These are phyloP conservation scores for Camellia lanceoleosa DNA, from an alignment of 148 eudicot genomes.

Conservation along the genomic window DNA sequence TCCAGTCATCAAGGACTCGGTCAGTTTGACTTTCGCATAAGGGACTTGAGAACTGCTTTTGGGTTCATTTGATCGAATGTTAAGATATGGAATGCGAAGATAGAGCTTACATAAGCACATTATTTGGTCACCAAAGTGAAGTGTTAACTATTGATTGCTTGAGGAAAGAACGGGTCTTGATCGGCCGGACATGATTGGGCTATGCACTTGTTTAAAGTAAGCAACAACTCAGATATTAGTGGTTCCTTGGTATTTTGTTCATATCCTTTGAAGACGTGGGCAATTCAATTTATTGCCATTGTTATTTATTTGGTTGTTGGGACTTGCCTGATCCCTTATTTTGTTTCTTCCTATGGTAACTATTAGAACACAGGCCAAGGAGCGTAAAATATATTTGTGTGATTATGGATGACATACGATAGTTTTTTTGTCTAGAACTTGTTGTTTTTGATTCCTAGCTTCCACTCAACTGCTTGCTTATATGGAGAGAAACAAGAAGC, in stretches of 20 bases:
- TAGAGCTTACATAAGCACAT: slow-evolving; percentile 63
- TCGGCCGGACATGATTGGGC: too few relatives aligned
- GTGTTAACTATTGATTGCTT: slow-evolving; percentile 81
- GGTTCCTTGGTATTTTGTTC: neutral
- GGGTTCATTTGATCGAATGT: slow-evolving; percentile 82
- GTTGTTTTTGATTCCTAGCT: neutral
- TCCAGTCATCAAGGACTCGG: slow-evolving; percentile 76
- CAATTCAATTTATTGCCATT: neutral
- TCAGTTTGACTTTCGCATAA: slow-evolving; percentile 87
- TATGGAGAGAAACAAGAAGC: too few relatives aligned
- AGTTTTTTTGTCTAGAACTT: neutral
- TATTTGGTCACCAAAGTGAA: slow-evolving; percentile 92
- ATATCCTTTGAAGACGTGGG: neutral
- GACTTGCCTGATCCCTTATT: too few relatives aligned
- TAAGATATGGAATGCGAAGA: slow-evolving; percentile 94
- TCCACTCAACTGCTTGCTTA: too few relatives aligned
- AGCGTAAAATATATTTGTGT: too few relatives aligned
- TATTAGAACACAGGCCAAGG: too few relatives aligned
- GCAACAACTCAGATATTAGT: neutral
- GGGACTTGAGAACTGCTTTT: slow-evolving; percentile 82
- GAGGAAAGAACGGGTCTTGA: too few relatives aligned
- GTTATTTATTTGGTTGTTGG: too few relatives aligned
- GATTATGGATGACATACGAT: neutral
- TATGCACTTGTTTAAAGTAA: too few relatives aligned
- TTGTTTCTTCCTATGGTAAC: too few relatives aligned